Evolutionary conservation across 805 yeast genomes (phyloP).

Genomic region (Ogataea nonfermentans): DNA sequence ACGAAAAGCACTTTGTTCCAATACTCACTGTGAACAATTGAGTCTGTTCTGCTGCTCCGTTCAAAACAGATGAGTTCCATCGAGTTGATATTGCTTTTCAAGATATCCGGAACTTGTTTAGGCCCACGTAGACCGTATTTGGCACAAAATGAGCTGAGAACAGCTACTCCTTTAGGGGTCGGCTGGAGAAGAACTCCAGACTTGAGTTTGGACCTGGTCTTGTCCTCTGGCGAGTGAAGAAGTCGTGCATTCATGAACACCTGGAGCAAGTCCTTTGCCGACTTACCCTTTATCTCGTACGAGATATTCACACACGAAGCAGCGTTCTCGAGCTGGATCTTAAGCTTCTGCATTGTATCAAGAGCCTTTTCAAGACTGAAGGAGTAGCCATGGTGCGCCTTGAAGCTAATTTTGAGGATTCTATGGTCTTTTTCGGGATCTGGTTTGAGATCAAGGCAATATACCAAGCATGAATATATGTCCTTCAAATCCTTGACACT

Average conservation of each 20-base stretch:
- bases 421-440: constrained; percentile 20
- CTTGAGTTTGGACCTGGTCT: constrained; percentile 55
- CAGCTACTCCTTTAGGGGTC: constrained; percentile 84
- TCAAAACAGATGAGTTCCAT: constrained; percentile 71
- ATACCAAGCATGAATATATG: constrained; percentile 51
- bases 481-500: constrained; percentile 57
- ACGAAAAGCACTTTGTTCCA: constrained; percentile 65
- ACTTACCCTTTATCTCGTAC: constrained; percentile 48
- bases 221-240: constrained; percentile 71
- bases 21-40: constrained; percentile 58
- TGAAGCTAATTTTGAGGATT: constrained; percentile 19
- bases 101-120: constrained; percentile 24
- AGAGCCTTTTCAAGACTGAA: constrained; percentile 56
- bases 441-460: constrained; percentile 40
- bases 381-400: constrained; percentile 43
- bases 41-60: constrained; percentile 56
- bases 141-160: constrained; percentile 59
- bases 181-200: constrained; percentile 61
- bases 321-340: constrained; percentile 45
- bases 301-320: constrained; percentile 53
- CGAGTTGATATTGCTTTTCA: constrained; percentile 61
- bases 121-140: constrained; percentile 48
- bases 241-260: constrained; percentile 60
- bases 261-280: constrained; percentile 47
- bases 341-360: constrained; percentile 46